Evolutionary conservation across 106 monocot species (phyloP), one percentile per base, ranked within the genome.

Genomic region (Dioscorea dumetorum): DNA sequence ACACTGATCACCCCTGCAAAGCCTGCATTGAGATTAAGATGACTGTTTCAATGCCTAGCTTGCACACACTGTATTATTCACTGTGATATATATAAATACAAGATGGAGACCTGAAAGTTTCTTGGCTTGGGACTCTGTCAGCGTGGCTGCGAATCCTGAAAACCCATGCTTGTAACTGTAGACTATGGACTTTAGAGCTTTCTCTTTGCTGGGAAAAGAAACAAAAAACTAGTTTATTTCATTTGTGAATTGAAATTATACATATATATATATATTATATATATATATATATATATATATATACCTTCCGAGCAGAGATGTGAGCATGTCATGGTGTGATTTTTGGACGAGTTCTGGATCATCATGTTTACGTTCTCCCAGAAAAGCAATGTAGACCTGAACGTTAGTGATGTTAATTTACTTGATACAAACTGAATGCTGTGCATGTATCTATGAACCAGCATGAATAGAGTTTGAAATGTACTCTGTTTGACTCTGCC

Each of bases 151-250:
- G 22, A 85, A 85, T 16, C 85, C 85, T 10, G 85, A 85, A 33
- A 85, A 85, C 3, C 81, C 85, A 57, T 85, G 85, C 60, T 78
- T 85, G 68, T 85, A 85, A 52, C 74, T 85, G 62, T 81, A 75
- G 5, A 78, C 53, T 10, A 85, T 74, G 2, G 85, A 81, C 16
- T 9, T 51, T n/a, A 72, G 19, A 19, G 85, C 78, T 49, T 63
- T 58, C 16, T 85, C 73, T 67, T 77, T 77, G 74, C 84, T 85
- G 69, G 2, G 65, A 52, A 49, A 62, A 24, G 0, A 3, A n/a
- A 10, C n/a, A 22, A 67, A 50, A 49, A 0, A n/a, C n/a, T n/a
- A n/a, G 28, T n/a, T 13, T 5, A 49, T 49, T 0, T 2, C 41
- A 9, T n/a, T 0, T 18, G 4, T 35, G 33, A 60, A 60, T 4